Percentiles rank a stretch among this genome's conserved stretches.
Evolutionary conservation across 2,329 filamentous ascomycete species (phyloP).

Genomic region (Periconia digitata): DNA sequence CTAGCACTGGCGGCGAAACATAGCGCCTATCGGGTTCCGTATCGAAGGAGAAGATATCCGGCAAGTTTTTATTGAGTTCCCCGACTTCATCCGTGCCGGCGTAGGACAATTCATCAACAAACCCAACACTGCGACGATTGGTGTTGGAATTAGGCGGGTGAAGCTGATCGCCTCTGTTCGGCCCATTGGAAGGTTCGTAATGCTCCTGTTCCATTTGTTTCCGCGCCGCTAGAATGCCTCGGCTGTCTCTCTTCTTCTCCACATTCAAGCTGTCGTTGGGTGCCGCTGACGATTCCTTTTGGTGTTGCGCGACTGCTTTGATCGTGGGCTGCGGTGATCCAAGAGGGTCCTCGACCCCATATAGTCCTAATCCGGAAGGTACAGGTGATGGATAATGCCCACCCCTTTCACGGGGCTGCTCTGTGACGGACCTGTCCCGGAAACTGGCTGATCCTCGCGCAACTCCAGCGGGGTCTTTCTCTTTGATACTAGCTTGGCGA

Average conservation of each 20-base stretch:
- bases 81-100: conserved; percentile 22
- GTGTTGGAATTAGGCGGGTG: conserved; percentile 36
- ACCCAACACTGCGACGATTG: conserved; percentile 45
- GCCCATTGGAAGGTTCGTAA: conserved; percentile 35
- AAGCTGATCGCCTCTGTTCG: conserved; percentile 38
- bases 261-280: conserved; percentile 20
- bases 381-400: conserved; percentile 24
- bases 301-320: conserved; percentile 36
- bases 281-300: conserved; percentile 29
- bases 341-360: conserved; percentile 28
- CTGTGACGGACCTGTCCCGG: conserved; percentile 27
- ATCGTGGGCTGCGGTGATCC: conserved; percentile 24
- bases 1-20: conserved; percentile 60
- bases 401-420: conserved; percentile 17
- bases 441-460: conserved; percentile 32
- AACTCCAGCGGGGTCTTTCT: conserved; percentile 33
- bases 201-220: conserved; percentile 44
- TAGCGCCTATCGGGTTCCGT: conserved; percentile 54
- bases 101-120: conserved; percentile 32
- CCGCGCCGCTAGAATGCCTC: conserved; percentile 38
- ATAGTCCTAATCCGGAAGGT: conserved; percentile 34
- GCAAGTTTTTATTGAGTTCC: conserved; percentile 33
- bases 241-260: conserved; percentile 30
- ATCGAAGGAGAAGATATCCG: conserved; percentile 38
- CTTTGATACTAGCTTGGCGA: conserved; percentile 29